Conservation (phyloP, 2,329 filamentous ascomycete genomes). For the Hirsutella thompsonii region DNA sequence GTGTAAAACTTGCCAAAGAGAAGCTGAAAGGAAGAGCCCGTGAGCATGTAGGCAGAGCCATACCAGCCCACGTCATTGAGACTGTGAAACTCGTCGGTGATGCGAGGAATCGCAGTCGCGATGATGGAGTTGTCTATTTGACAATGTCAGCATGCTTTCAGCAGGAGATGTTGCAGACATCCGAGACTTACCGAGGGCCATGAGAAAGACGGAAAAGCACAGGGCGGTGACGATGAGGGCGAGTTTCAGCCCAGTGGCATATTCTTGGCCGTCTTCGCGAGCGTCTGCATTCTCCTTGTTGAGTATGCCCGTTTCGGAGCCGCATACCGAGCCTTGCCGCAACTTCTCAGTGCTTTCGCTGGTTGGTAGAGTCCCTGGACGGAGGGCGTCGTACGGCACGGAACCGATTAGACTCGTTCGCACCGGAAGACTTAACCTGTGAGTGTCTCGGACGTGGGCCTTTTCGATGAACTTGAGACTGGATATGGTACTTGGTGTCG, state of each 20-base stretch:
- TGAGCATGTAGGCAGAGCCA: constrained; percentile 34
- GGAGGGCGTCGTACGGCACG: constrained; percentile 6
- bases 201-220: constrained; percentile 33
- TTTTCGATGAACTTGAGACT: constrained; percentile 9
- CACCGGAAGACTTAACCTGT: not conserved
- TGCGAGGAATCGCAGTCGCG: constrained; percentile 29
- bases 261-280: constrained; percentile 10
- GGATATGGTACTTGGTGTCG: constrained; percentile 8
- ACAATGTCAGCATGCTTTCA: constrained; percentile 26
- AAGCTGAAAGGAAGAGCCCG: constrained; percentile 34
- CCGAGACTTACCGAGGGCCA: constrained; percentile 36
- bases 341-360: constrained; percentile 17
- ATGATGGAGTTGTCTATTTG: constrained; percentile 16
- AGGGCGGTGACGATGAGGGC: constrained; percentile 28
- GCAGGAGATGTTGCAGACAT: constrained; percentile 38
- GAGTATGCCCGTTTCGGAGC: constrained; percentile 6
- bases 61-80: constrained; percentile 27
- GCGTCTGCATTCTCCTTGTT: constrained; percentile 1
- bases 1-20: constrained; percentile 38
- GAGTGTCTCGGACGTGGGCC: constrained; percentile 3
- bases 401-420: constrained; percentile 1
- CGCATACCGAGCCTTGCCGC: constrained; percentile 3
- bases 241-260: constrained; percentile 27
- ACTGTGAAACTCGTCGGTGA: constrained; percentile 16
- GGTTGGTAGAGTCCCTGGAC: constrained; percentile 7